Conservation (phyloP, 257 asterid genomes). For the Datura wrightii region DNA sequence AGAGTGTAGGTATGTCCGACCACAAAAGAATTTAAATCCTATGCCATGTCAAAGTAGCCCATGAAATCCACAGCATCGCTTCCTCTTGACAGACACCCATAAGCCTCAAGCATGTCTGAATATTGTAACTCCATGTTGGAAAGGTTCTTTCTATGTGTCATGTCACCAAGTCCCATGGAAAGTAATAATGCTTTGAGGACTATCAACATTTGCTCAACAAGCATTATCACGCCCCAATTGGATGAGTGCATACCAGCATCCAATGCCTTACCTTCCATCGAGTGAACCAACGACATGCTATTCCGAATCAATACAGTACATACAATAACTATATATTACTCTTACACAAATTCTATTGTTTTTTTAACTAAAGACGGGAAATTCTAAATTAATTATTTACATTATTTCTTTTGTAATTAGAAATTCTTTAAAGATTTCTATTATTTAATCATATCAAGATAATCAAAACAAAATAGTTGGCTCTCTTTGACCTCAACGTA, state of each 20-base stretch:
- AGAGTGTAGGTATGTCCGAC: background rate
- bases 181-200: background rate
- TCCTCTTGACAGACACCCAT: slow-evolving; percentile 8
- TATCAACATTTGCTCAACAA: background rate
- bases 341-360: background rate
- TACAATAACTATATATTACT: background rate
- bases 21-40: background rate
- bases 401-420: background rate
- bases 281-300: background rate
- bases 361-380: background rate
- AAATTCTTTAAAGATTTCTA: background rate
- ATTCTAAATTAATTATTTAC: background rate
- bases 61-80: background rate
- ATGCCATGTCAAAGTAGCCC: background rate
- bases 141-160: background rate
- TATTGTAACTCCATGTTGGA: background rate
- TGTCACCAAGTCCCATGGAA: background rate
- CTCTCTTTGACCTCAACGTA: background rate
- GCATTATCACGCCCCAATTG: background rate
- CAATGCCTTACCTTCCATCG: background rate
- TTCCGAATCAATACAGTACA: background rate
- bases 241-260: background rate
- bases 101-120: slow-evolving; percentile 5
- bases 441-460: background rate
- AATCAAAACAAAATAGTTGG: background rate